Evolutionary conservation across 352 stramenopile species (phyloP).

Genomic region (Pythium utonaiense): DNA sequence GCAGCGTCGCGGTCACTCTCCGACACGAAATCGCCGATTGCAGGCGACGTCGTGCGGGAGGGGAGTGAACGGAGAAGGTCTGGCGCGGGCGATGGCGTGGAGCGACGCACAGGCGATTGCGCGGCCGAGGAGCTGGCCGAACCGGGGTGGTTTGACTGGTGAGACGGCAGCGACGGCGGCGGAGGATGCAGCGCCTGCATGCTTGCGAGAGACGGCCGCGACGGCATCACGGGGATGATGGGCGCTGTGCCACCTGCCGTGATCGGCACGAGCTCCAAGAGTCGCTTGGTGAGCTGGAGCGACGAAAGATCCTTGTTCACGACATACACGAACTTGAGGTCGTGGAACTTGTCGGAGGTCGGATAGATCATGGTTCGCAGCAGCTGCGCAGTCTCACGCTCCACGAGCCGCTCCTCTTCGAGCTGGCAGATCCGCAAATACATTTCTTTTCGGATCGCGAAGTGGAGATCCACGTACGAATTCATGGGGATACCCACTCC

Average conservation of each 20-base stretch:
- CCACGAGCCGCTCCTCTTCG: slow-evolving; percentile 69
- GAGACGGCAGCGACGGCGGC: not conserved
- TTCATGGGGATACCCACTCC: slow-evolving; percentile 54
- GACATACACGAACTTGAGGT: slow-evolving; percentile 86
- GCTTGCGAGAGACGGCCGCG: slow-evolving; percentile 12
- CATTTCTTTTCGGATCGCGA: slow-evolving; percentile 86
- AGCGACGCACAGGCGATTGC: slow-evolving; percentile 9
- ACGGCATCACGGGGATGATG: slow-evolving; percentile 25
- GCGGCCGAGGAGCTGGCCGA: slow-evolving; percentile 17
- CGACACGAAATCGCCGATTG: not conserved
- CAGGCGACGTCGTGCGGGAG: slow-evolving; percentile 5
- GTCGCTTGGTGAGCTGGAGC: slow-evolving; percentile 69
- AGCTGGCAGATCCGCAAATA: slow-evolving; percentile 77
- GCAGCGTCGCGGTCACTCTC: slow-evolving; percentile 3
- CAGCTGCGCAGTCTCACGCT: slow-evolving; percentile 64
- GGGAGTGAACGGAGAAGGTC: slow-evolving; percentile 4
- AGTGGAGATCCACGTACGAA: slow-evolving; percentile 80
- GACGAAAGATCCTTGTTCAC: slow-evolving; percentile 82
- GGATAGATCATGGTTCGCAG: slow-evolving; percentile 78
- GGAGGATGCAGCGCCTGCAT: slow-evolving; percentile 10
- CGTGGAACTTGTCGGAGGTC: slow-evolving; percentile 78
- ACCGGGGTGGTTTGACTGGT: not conserved
- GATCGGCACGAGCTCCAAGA: slow-evolving; percentile 67
- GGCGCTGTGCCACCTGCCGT: slow-evolving; percentile 30
- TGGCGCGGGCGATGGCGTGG: slow-evolving; percentile 2